Evolutionary conservation across 257 asterid species (phyloP), one percentile per base, ranked within the genome.

Genomic region (Nemophila menziesii): DNA sequence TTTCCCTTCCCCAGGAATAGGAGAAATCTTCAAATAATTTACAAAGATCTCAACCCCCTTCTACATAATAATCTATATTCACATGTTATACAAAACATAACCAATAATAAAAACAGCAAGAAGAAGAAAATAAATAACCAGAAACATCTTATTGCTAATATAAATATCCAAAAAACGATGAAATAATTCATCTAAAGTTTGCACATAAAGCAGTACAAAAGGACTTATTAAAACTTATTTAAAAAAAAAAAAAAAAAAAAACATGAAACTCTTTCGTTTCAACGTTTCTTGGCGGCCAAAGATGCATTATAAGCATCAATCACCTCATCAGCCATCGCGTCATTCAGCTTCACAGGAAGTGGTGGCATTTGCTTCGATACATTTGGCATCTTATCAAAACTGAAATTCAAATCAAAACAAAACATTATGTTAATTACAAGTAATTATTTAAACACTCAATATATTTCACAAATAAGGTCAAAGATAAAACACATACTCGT

Each of bases 401-500:
- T 41, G 46, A 20, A 41, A 18, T n/a, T n/a, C n/a, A n/a, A n/a
- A n/a, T n/a, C n/a, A n/a, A n/a, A n/a, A n/a, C n/a, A n/a, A n/a
- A 4, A 24, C 9, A 24, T 4, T 24, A 24, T 24, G 2, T 29
- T 7, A 29, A 29, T 29, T 29, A 13, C 8, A 29, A 29, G 12
- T 2, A 29, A 3, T 2, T 7, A 29, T 3, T 29, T 13, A 29
- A 13, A 7, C 8, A 26, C n/a, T n/a, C n/a, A n/a, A n/a, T n/a
- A n/a, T n/a, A n/a, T n/a, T 26, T 13, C 36, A 29, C 36, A 29
- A 7, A 29, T 29, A 29, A 16, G 39, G 48, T 50, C 44, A 17
- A 14, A 38, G 5, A 55, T 51, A 22, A 42, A 19, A 36, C 36
- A 62, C 93, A 8, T 83, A 83, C 95, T 79, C 89, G 38, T 77